Conservation (phyloP, 2,329 filamentous ascomycete genomes). For the Macrophomina phaseolina region DNA sequence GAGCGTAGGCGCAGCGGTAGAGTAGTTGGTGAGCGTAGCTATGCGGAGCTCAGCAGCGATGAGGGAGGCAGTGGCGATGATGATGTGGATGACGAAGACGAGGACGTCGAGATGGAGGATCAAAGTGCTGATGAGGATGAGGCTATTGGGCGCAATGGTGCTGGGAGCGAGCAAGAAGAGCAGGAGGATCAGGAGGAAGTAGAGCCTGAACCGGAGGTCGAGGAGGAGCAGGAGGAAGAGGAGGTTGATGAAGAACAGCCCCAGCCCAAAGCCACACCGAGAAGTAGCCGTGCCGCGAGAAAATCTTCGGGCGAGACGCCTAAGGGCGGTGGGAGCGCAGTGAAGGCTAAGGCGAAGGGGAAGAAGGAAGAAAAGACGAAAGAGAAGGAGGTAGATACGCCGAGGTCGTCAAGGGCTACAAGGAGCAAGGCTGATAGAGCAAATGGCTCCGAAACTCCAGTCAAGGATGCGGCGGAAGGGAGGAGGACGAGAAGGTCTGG, state of each 20-base stretch:
- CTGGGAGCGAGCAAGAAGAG: conserved; percentile 26
- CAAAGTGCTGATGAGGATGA: conserved; percentile 29
- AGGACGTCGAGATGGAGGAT: conserved; percentile 35
- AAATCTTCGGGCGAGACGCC: conserved; percentile 4
- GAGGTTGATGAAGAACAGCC: conserved; percentile 35
- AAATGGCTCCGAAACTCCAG: background rate
- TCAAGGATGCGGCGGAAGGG: background rate
- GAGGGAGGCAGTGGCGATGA: conserved; percentile 35
- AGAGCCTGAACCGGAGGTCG: conserved; percentile 30
- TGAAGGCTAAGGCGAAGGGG: background rate
- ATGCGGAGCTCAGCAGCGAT: conserved; percentile 49
- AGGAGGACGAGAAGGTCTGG: conserved; percentile 7
- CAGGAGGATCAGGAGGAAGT: conserved; percentile 27
- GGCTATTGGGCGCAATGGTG: background rate
- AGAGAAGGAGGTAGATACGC: background rate
- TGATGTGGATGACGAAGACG: conserved; percentile 36
- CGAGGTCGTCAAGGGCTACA: background rate
- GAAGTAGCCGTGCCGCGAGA: background rate
- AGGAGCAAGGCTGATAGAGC: background rate
- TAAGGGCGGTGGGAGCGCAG: background rate
- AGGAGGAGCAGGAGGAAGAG: conserved; percentile 37
- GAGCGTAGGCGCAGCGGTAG: conserved; percentile 52
- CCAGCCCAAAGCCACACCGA: conserved; percentile 25
- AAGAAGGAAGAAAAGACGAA: background rate
- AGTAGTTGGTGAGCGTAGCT: conserved; percentile 48